phyloP scores from a whole-genome alignment of 2,329 filamentous ascomycete genomes.

The Hymenoscyphus fraxineus region DNA sequence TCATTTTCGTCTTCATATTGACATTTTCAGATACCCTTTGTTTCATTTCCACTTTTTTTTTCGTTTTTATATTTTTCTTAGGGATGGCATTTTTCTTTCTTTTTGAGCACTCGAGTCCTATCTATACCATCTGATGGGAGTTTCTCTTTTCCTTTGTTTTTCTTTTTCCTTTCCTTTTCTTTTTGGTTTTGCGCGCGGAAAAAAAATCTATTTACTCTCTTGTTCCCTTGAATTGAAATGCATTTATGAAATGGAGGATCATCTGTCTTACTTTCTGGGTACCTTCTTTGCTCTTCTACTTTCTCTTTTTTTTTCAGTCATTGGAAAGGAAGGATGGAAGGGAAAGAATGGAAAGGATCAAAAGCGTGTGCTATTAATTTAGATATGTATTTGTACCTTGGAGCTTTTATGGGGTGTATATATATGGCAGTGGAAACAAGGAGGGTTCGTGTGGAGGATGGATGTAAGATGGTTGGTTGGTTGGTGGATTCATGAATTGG shows the following conservation, averaged over 20 bases:
- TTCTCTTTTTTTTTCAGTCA: not conserved
- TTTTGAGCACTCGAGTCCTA: not conserved
- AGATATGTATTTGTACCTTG: not conserved
- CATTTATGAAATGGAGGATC: conserved; percentile 1
- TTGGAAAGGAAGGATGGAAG: no score
- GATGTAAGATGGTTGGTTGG: not conserved
- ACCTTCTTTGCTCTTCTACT: not conserved
- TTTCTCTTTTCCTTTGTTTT: not conserved
- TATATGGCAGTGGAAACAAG: not conserved
- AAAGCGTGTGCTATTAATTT: not conserved
- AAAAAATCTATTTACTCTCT: not conserved
- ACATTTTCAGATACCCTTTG: not conserved
- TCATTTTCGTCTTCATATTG: not conserved
- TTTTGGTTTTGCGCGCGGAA: not conserved
- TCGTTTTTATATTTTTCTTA: not conserved
- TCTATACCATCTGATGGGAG: no score
- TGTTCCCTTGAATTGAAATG: not conserved
- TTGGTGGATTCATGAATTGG: not conserved
- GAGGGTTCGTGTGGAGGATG: not conserved
- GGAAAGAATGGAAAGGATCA: not conserved
- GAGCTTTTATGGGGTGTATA: not conserved
- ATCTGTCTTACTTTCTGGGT: not conserved
- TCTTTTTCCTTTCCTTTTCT: not conserved
- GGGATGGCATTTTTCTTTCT: not conserved
- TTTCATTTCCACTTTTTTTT: not conserved